A percentile compares a stretch with the other conserved stretches of the same genome.
Evolutionary conservation across 1,139 yeast species (phyloP).

Genomic region (Sugiyamaella xylanicola): DNA sequence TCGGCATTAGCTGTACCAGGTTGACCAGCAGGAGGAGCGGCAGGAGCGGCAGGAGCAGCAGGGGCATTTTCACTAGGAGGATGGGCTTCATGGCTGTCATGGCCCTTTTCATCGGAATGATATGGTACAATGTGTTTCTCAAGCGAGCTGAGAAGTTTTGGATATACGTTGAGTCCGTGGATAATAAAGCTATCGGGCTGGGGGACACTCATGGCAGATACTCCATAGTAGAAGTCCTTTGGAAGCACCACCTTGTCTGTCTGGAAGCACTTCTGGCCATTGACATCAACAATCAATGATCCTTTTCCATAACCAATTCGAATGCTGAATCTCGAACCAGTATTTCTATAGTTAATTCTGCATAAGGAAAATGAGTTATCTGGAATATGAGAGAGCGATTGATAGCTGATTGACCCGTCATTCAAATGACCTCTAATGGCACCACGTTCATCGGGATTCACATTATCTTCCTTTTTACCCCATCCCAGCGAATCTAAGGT

Average conservation of each 20-base stretch:
- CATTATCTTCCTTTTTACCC: slow-evolving; percentile 17
- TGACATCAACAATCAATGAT: slow-evolving; percentile 43
- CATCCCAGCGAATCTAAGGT: slow-evolving; percentile 40
- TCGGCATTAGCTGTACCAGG: not conserved
- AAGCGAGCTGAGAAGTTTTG: slow-evolving; percentile 19
- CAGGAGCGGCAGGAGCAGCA: slow-evolving; percentile 1
- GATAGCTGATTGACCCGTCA: slow-evolving; percentile 40
- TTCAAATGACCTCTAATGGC: slow-evolving; percentile 46
- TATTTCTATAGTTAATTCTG: slow-evolving; percentile 42
- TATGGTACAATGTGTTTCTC: slow-evolving; percentile 15
- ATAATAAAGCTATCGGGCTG: slow-evolving; percentile 41
- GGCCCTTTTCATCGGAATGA: slow-evolving; percentile 15
- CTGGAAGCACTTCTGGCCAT: slow-evolving; percentile 44
- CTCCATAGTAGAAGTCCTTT: slow-evolving; percentile 40
- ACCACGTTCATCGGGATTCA: slow-evolving; percentile 33
- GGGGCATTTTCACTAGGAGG: slow-evolving; percentile 9
- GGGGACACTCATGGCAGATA: slow-evolving; percentile 41
- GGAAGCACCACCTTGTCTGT: slow-evolving; percentile 42
- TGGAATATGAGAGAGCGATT: slow-evolving; percentile 23
- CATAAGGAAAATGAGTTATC: slow-evolving; percentile 43
- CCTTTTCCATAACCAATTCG: slow-evolving; percentile 40
- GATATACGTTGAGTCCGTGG: slow-evolving; percentile 30
- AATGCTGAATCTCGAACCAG: slow-evolving; percentile 38
- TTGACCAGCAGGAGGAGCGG: not conserved
- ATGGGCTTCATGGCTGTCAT: slow-evolving; percentile 1